Evolutionary conservation across 371 early-diverging fungal genomes (phyloP).

Genomic region (Lichtheimia ramosa): DNA sequence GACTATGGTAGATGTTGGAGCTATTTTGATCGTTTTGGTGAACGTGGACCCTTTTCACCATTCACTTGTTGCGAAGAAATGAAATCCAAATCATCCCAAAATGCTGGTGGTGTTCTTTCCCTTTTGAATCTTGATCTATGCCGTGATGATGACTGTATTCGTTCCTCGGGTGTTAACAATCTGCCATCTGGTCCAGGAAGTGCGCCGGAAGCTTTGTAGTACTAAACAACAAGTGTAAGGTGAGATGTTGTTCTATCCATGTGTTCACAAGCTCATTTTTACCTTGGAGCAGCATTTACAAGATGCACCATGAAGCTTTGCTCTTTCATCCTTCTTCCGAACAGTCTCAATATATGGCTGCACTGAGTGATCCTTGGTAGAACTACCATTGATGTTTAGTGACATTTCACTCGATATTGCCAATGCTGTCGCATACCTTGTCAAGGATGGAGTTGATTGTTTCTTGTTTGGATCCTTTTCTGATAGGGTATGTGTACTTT

Average conservation of each 20-base stretch:
- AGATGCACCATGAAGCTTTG: background rate
- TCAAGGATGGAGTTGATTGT: no score
- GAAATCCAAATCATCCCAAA: conserved; percentile 10
- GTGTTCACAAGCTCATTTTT: background rate
- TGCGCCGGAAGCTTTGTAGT: background rate
- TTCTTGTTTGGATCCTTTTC: no score
- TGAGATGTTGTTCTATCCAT: no score
- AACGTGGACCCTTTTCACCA: no score
- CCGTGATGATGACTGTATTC: conserved; percentile 7
- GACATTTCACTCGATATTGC: no score
- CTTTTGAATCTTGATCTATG: conserved; percentile 6
- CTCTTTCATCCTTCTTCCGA: conserved; percentile 1
- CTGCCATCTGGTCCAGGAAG: conserved; percentile 1
- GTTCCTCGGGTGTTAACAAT: conserved; percentile 6
- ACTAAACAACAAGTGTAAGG: background rate
- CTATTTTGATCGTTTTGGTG: no score
- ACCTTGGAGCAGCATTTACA: conserved; percentile 1
- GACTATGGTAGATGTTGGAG: no score
- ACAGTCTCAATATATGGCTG: background rate
- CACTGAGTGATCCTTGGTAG: no score
- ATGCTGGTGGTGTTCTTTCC: conserved; percentile 10
- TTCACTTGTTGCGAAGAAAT: conserved; percentile 1
- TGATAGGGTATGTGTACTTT: no score
- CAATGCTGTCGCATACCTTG: no score
- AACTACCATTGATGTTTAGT: no score